A percentile compares a stretch with the other conserved stretches of the same genome.
Evolutionary conservation across 2,329 filamentous ascomycete genomes (phyloP).

Genomic region (Fusarium beomiforme): DNA sequence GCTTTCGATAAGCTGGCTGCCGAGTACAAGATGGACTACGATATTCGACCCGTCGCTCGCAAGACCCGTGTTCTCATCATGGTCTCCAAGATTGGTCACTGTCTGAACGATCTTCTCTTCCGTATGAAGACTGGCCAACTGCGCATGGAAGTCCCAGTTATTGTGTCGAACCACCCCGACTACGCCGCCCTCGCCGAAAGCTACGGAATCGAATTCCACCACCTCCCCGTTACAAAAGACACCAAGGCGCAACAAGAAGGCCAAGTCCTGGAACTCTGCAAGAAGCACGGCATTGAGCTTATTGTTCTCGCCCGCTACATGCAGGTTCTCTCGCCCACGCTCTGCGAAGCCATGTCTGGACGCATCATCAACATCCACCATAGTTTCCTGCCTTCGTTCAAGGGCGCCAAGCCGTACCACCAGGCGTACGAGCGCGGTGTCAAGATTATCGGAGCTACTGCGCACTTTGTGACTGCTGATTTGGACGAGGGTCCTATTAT

Average conservation of each 20-base stretch:
- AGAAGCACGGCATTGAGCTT: constrained; percentile 76
- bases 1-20: constrained; percentile 70
- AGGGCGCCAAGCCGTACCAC: constrained; percentile 88
- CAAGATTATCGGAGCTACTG: constrained; percentile 88
- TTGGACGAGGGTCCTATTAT: constrained; percentile 89
- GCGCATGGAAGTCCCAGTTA: constrained; percentile 77
- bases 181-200: constrained; percentile 73
- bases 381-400: constrained; percentile 86
- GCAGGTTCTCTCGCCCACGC: constrained; percentile 80
- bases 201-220: constrained; percentile 82
- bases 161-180: constrained; percentile 85
- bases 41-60: constrained; percentile 72
- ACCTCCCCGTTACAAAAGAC: constrained; percentile 81
- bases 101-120: constrained; percentile 85
- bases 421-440: constrained; percentile 88
- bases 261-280: constrained; percentile 75
- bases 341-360: constrained; percentile 83
- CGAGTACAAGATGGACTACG: constrained; percentile 75
- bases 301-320: constrained; percentile 87
- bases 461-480: constrained; percentile 87
- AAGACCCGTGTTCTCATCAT: constrained; percentile 85
- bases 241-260: constrained; percentile 80
- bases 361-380: constrained; percentile 95
- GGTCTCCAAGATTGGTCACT: constrained; percentile 90
- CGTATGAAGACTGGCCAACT: constrained; percentile 79